phyloP scores from a whole-genome alignment of 352 stramenopile species.

The Phytopythium vexans region DNA sequence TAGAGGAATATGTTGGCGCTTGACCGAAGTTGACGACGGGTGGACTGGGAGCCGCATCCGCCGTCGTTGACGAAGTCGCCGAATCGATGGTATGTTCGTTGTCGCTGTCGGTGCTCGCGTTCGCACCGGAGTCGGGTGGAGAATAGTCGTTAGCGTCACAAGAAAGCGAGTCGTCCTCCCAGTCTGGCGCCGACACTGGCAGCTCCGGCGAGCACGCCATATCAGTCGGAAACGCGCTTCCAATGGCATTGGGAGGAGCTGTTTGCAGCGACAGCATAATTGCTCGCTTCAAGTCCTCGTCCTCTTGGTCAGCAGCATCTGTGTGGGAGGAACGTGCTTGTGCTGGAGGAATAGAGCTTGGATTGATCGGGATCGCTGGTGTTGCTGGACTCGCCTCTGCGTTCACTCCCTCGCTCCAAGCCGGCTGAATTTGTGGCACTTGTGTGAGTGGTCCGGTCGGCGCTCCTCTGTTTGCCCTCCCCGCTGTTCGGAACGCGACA shows the following conservation, averaged over 20 bases:
- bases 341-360: too few species aligned
- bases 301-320: conserved; percentile 18
- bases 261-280: conserved; percentile 55
- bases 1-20: conserved; percentile 34
- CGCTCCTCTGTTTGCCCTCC: too few species aligned
- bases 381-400: not conserved
- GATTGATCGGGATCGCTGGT: not conserved
- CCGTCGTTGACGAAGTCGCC: not conserved
- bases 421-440: too few species aligned
- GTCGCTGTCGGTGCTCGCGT: conserved; percentile 5
- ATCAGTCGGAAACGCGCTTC: too few species aligned
- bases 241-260: conserved; percentile 5
- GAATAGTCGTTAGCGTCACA: not conserved
- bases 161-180: conserved; percentile 21
- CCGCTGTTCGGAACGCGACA: too few species aligned
- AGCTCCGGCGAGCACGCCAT: conserved; percentile 13
- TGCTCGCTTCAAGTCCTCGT: conserved; percentile 49
- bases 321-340: not conserved
- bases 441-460: too few species aligned
- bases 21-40: conserved; percentile 34
- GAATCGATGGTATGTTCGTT: conserved; percentile 3
- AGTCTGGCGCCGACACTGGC: conserved; percentile 43
- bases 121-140: not conserved
- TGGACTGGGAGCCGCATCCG: not conserved
- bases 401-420: too few species aligned